These are phyloP conservation scores for Lanmaoa pseudosensibilis DNA, from an alignment of 768 basidiomycete genomes.

Conservation along the genomic window DNA sequence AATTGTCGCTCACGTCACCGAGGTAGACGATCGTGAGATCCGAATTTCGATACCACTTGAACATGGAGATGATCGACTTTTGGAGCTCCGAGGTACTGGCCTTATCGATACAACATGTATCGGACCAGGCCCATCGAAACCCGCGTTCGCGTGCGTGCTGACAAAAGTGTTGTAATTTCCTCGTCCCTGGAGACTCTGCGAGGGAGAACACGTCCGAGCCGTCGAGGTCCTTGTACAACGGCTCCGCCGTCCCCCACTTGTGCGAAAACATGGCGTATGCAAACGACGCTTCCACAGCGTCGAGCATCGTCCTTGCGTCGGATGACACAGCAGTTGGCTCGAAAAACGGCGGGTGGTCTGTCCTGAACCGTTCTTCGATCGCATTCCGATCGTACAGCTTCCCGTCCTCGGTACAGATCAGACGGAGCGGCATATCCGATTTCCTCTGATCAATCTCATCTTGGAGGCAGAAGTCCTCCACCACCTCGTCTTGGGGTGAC, in stretches of 20 bases:
- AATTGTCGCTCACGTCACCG: conserved; percentile 16
- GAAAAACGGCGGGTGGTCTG: conserved; percentile 14
- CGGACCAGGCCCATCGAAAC: conserved; percentile 29
- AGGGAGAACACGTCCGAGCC: conserved; percentile 18
- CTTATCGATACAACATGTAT: conserved; percentile 33
- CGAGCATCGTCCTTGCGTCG: not conserved
- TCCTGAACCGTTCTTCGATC: conserved; percentile 16
- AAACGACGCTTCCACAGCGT: conserved; percentile 16
- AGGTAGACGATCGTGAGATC: conserved; percentile 28
- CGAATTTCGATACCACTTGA: conserved; percentile 30
- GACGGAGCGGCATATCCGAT: conserved; percentile 24
- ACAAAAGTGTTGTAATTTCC: conserved; percentile 22
- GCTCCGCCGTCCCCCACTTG: conserved; percentile 22
- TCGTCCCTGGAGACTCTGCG: conserved; percentile 7
- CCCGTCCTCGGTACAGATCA: conserved; percentile 27
- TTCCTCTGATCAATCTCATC: conserved; percentile 15
- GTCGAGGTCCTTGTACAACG: conserved; percentile 16
- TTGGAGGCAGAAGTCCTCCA: conserved; percentile 6
- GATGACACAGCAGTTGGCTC: conserved; percentile 4
- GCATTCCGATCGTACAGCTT: conserved; percentile 21
- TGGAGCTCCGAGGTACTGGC: conserved; percentile 28
- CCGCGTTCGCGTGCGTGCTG: conserved; percentile 18
- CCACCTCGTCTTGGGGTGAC: not conserved
- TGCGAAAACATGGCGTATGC: conserved; percentile 28
- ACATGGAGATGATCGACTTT: conserved; percentile 33